Evolutionary conservation across 2,329 filamentous ascomycete genomes (phyloP), one percentile per base, ranked within the genome.

Genomic region (Aspergillus caelatus): DNA sequence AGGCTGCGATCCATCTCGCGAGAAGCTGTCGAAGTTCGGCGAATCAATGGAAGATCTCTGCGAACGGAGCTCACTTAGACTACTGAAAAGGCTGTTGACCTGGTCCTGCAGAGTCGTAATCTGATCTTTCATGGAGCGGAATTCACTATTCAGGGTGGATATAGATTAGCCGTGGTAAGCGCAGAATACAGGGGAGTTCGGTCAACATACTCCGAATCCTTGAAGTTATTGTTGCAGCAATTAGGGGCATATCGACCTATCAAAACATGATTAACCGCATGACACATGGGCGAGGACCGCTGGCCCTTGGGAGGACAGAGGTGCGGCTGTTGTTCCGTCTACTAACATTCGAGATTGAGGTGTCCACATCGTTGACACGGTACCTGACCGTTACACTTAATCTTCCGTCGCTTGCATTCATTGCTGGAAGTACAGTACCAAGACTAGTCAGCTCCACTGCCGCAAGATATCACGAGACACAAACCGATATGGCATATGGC

Each of bases 81-180:
- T 91, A 63, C 87, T 86, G 73, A 90, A 92, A 36, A 98, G 85
- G 67, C 85, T 85, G 64, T 92, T 89, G 72, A 97, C 91, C 79
- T 97, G 93, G 60, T 94, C 89, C 76, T 97, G 93, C 28, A 97
- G 84, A 10, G 86, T 85, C 12, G 82, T 81, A 63, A 97, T 87
- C 68, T 95, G 91, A 39, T 85, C 83, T 60, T 88, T 87, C 88
- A 97, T 93, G 43, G 89, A 86, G 73, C 89, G 91, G 82, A 93
- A 97, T 76, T 97, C 94, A 11, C 84, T 86, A 56, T 30, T 23
- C 28, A 8, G 21, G 41, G 43, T 45, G 30, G 32, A 19, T 12
- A 48, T 48, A 21, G 30, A 46, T 68, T 52, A 68, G 66, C 55
- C 19, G 21, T 9, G 2, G 39, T 41, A 41, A 5, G 39, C 39